These are phyloP conservation scores for Dactylellina cionopaga DNA, from an alignment of 2,329 filamentous ascomycete species.

Conservation along the genomic window DNA sequence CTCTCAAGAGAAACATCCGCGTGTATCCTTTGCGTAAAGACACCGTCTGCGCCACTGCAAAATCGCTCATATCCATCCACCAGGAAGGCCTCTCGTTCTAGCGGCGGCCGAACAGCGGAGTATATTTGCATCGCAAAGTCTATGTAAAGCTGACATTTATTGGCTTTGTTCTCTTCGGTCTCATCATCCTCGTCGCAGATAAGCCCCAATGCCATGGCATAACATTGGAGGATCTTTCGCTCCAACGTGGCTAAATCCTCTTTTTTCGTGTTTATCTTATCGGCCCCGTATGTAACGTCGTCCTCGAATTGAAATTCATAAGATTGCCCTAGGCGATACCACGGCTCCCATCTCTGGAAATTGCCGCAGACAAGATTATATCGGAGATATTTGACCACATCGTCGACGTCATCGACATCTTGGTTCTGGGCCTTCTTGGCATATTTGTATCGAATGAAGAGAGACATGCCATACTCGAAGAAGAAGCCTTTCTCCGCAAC, in stretches of 20 bases:
- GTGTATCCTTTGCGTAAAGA: slow-evolving; percentile 70
- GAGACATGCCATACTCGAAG: slow-evolving; percentile 55
- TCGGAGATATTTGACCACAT: slow-evolving; percentile 60
- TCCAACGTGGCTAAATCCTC: slow-evolving; percentile 59
- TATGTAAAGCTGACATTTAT: slow-evolving; percentile 73
- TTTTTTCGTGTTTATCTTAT: slow-evolving; percentile 61
- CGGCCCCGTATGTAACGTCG: slow-evolving; percentile 61
- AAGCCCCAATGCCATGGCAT: slow-evolving; percentile 73
- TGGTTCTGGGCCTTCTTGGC: slow-evolving; percentile 54
- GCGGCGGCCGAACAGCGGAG: slow-evolving; percentile 73
- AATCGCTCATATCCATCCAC: slow-evolving; percentile 71
- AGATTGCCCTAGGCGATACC: slow-evolving; percentile 62
- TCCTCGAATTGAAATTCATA: slow-evolving; percentile 62
- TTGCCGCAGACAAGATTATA: slow-evolving; percentile 58
- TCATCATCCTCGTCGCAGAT: slow-evolving; percentile 69
- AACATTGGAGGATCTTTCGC: slow-evolving; percentile 62
- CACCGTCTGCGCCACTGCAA: slow-evolving; percentile 67
- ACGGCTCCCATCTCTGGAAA: slow-evolving; percentile 62
- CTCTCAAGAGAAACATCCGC: slow-evolving; percentile 69
- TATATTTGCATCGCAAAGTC: slow-evolving; percentile 77
- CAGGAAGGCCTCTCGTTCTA: slow-evolving; percentile 74
- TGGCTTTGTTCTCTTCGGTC: slow-evolving; percentile 66
- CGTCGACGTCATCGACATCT: slow-evolving; percentile 60
- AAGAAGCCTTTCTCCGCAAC: slow-evolving; percentile 56
- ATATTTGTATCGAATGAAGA: slow-evolving; percentile 47